These are phyloP conservation scores for Aspergillus ellipticus DNA, from an alignment of 495 filamentous ascomycete species.

Conservation along the genomic window DNA sequence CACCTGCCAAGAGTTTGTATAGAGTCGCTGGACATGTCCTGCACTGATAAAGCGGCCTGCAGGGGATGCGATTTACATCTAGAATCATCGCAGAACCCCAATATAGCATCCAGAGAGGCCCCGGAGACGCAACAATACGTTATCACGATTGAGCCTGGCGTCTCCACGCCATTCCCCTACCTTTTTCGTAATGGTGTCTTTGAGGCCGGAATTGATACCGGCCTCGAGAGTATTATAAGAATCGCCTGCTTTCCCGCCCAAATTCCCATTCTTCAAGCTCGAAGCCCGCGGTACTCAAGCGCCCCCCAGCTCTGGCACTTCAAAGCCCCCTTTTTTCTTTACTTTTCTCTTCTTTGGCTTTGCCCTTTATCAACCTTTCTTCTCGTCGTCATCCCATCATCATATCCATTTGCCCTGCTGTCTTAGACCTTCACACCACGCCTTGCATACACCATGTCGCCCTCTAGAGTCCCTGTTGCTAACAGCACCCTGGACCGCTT, in stretches of 20 bases:
- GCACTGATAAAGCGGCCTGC: constrained; percentile 9
- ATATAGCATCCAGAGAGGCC: neutral
- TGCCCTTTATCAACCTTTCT: neutral
- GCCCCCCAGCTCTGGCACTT: neutral
- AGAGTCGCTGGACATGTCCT: constrained; percentile 14
- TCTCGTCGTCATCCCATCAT: neutral
- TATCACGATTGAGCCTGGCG: constrained; percentile 2
- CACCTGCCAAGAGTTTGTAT: constrained; percentile 28
- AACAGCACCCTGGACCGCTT: constrained; percentile 47
- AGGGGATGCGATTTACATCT: constrained; percentile 2
- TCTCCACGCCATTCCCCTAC: constrained; percentile 27
- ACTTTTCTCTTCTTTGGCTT: constrained; percentile 23
- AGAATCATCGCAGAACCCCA: neutral
- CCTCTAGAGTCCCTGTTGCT: constrained; percentile 20
- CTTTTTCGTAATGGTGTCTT: constrained; percentile 33
- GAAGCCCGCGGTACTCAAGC: neutral
- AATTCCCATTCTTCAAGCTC: constrained; percentile 10
- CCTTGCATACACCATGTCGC: constrained; percentile 15
- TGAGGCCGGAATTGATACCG: constrained; percentile 62
- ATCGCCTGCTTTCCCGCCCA: constrained; percentile 32
- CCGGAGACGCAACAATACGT: neutral
- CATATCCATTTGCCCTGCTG: neutral
- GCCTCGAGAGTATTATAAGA: constrained; percentile 56
- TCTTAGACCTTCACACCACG: neutral
- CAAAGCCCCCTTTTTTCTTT: constrained; percentile 10